Evolutionary conservation across 768 basidiomycete species (phyloP).

Genomic region (Xerocomus brunneocitrinus): DNA sequence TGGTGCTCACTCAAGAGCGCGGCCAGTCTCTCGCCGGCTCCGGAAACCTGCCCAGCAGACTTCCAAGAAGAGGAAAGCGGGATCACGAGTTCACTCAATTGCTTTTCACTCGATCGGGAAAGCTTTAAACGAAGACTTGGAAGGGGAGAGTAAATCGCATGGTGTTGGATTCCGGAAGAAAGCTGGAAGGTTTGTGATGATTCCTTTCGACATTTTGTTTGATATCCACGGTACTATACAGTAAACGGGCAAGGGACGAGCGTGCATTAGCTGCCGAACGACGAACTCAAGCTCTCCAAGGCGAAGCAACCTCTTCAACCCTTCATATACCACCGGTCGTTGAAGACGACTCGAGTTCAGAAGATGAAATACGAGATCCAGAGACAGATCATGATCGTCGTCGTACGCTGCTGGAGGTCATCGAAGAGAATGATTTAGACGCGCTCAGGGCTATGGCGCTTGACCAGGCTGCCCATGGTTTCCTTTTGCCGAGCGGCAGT

Average conservation of each 20-base stretch:
- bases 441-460: conserved; percentile 40
- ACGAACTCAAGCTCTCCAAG: conserved; percentile 47
- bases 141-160: conserved; percentile 34
- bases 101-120: conserved; percentile 58
- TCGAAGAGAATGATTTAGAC: conserved; percentile 40
- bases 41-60: conserved; percentile 58
- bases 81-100: conserved; percentile 57
- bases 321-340: conserved; percentile 15
- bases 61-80: conserved; percentile 65
- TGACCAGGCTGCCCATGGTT: conserved; percentile 45
- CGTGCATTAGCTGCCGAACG: conserved; percentile 71
- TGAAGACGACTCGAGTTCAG: conserved; percentile 31
- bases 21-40: conserved; percentile 45
- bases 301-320: conserved; percentile 12
- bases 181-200: conserved; percentile 51
- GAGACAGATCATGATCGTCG: conserved; percentile 50
- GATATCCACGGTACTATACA: conserved; percentile 26
- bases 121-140: conserved; percentile 41
- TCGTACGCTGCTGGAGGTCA: conserved; percentile 45
- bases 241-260: conserved; percentile 77
- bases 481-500: conserved; percentile 37
- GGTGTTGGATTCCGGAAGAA: conserved; percentile 70
- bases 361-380: conserved; percentile 39
- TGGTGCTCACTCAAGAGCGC: conserved; percentile 63
- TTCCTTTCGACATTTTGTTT: background rate